Evolutionary conservation across 2,329 filamentous ascomycete genomes (phyloP), one percentile per base, ranked within the genome.

Genomic region (Albophoma yamanashiensis): DNA sequence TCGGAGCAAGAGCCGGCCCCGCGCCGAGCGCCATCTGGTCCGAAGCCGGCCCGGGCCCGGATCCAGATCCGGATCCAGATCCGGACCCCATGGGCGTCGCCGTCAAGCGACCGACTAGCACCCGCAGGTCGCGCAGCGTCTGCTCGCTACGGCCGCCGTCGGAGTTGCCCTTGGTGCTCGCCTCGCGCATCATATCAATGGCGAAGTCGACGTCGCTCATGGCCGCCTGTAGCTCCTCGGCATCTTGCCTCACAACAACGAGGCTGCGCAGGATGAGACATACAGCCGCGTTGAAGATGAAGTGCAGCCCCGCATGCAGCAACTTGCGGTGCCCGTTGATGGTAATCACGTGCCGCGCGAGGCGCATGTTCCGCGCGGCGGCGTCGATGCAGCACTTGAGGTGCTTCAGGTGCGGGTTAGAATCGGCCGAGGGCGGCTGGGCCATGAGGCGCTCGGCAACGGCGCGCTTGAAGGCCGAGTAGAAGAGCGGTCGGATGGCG

Each of bases 261-360:
- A 81, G 71, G 61, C 76, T 73, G 61, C 77, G 73, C 58, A 82
- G 71, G 59, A 79, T 73, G 39, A 82, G 71, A 22, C 80, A 72
- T 43, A 80, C 71, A 59, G 78, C 76, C 3, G 79, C 78, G 65
- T 79, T 80, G 70, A 82, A 81, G 45, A 81, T 72, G 63, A 76
- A 74, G 67, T 81, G 79, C 57, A 81, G 69, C 12, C 76, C 75
- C 0, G 74, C 71, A 47, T 79, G 74, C 11, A 78, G 71, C 3
- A 79, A 71, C 62, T 75, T 78, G 17, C 71, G 69, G 39, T 70
- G 69, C 9, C 69, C 67, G 53, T 73, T 74, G 6, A 76, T 66
- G 31, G 69, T 65, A 4, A 72, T 67, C 12, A 78, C 67, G 59
- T 76, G 73, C 22, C 73, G 71, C 11, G 75, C 79, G 1, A 82